These are phyloP conservation scores for Isatis tinctoria DNA, from an alignment of 345 rosid genomes.

Conservation along the genomic window DNA sequence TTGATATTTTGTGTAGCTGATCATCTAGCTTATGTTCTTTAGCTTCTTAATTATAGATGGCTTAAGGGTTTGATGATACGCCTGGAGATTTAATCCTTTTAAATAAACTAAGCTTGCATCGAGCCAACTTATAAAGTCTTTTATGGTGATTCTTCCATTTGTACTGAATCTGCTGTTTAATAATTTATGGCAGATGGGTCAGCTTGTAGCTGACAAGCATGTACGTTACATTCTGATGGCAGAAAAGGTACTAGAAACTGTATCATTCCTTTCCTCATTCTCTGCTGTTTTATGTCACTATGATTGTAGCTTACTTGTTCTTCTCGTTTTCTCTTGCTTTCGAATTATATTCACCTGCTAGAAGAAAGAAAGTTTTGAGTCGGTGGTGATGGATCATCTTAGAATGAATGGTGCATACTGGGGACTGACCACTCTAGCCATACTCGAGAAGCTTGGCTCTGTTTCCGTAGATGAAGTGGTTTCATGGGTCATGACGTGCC, in stretches of 20 bases:
- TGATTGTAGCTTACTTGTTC: neutral
- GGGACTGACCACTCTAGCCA: conserved; percentile 78
- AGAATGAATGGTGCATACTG: conserved; percentile 89
- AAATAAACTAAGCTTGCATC: neutral
- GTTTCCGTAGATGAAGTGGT: conserved; percentile 57
- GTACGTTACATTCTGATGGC: conserved; percentile 58
- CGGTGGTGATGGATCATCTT: conserved; percentile 90
- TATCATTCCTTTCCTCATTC: neutral
- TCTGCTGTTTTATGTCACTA: neutral
- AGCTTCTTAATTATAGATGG: neutral
- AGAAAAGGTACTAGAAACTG: conserved; percentile 46
- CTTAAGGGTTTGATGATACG: neutral
- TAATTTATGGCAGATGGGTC: conserved; percentile 46
- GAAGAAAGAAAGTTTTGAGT: conserved; percentile 79
- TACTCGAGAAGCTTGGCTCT: conserved; percentile 66
- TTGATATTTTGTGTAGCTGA: neutral
- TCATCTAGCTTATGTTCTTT: neutral
- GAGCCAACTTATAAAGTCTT: neutral
- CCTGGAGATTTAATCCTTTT: neutral
- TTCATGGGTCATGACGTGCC: conserved; percentile 77
- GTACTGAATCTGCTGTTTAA: conserved; percentile 5
- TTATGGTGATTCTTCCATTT: neutral
- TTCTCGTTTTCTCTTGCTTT: neutral
- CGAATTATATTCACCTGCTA: neutral
- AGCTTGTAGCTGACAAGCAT: conserved; percentile 63